Percentiles rank a stretch among this genome's conserved stretches.
Conservation (phyloP, 345 rosid species). For the Excoecaria cochinchinensis region DNA sequence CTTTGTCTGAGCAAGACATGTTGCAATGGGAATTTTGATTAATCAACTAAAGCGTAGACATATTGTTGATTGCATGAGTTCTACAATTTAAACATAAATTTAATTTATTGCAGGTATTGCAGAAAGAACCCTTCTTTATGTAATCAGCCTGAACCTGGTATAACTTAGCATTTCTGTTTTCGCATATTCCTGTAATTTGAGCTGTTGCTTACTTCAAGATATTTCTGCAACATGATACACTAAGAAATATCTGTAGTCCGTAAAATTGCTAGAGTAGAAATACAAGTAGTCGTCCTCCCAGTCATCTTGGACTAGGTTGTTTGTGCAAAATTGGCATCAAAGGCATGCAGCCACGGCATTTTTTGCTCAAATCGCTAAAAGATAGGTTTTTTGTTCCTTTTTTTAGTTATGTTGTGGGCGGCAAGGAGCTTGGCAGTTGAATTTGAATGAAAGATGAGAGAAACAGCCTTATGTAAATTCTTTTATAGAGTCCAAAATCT, state of each 20-base stretch:
- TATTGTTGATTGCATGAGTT: neutral
- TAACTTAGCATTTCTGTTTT: too few relatives aligned
- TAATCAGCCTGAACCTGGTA: too few relatives aligned
- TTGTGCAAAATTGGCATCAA: constrained; percentile 1
- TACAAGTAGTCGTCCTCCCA: neutral
- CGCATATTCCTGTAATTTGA: too few relatives aligned
- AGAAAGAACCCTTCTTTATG: too few relatives aligned
- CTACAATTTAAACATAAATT: neutral
- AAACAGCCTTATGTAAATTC: neutral
- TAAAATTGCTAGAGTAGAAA: too few relatives aligned
- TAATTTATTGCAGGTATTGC: too few relatives aligned
- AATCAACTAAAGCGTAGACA: neutral
- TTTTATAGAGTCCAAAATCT: neutral
- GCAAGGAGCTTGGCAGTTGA: neutral
- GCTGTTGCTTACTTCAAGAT: too few relatives aligned
- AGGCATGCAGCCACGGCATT: neutral
- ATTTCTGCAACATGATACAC: too few relatives aligned
- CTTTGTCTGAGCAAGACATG: neutral
- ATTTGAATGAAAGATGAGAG: neutral
- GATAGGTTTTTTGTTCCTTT: neutral
- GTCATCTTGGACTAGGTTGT: neutral
- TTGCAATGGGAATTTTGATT: neutral
- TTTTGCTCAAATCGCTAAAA: neutral
- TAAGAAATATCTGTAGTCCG: too few relatives aligned
- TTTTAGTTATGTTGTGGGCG: neutral